Percentiles rank a stretch among this genome's conserved stretches.
These are phyloP conservation scores for Solanum verrucosum DNA, from an alignment of 257 asterid species.

Conservation along the genomic window DNA sequence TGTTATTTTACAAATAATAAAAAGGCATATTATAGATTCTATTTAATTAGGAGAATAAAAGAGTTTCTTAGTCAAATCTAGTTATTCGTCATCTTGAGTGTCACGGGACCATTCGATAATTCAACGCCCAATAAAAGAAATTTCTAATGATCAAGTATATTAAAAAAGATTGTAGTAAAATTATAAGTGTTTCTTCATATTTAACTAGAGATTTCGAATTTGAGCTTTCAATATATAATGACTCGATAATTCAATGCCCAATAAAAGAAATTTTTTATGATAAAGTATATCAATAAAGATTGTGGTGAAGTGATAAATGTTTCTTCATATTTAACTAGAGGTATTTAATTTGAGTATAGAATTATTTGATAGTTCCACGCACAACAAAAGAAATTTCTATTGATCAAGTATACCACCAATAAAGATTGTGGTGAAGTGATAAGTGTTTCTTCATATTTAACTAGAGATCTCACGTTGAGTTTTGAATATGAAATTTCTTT, in stretches of 20 bases:
- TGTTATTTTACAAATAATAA: neutral
- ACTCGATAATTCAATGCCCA: no score
- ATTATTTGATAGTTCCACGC: no score
- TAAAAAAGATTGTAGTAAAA: no score
- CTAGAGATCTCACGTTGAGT: neutral
- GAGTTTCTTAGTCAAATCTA: neutral
- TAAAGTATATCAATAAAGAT: no score
- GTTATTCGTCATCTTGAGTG: neutral
- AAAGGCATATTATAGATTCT: neutral
- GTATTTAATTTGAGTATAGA: no score
- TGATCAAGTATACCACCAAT: neutral
- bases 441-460: neutral
- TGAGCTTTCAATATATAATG: no score
- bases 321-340: no score
- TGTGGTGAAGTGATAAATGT: neutral
- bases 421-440: neutral
- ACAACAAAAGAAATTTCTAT: no score
- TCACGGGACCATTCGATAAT: no score
- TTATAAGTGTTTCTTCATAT: no score
- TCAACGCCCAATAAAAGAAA: neutral
- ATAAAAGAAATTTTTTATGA: no score
- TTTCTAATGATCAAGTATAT: neutral
- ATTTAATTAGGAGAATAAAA: neutral
- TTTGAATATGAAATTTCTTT: neutral
- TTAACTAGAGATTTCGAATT: no score